Conservation (phyloP, 208 protist species). For the Ichthyophonus hoferi region DNA sequence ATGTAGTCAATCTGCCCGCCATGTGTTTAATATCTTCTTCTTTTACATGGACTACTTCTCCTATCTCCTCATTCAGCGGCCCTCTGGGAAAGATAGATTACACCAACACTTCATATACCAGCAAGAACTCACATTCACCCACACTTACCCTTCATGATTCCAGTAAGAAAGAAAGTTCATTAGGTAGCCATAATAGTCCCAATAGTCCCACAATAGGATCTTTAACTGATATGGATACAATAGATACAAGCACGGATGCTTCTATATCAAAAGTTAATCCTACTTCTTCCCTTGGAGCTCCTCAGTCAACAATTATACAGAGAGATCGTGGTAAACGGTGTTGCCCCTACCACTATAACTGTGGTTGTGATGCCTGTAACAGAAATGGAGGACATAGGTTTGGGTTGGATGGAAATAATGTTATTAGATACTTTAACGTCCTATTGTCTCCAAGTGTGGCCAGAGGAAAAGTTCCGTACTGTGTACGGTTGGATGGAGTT, state of each 20-base stretch:
- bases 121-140: not conserved
- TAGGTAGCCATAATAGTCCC: not conserved
- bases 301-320: not conserved
- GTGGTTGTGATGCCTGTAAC: not conserved
- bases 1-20: not conserved
- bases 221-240: too few species aligned
- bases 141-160: too few species aligned
- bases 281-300: too few species aligned
- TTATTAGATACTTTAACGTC: not conserved
- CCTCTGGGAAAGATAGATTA: not conserved
- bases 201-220: too few species aligned
- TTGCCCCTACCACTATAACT: not conserved
- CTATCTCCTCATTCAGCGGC: too few species aligned
- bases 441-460: not conserved
- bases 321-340: not conserved
- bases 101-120: not conserved
- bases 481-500: not conserved
- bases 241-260: not conserved
- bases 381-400: too few species aligned
- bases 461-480: not conserved
- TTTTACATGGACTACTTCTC: not conserved
- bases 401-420: not conserved
- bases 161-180: too few species aligned
- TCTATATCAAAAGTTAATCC: too few species aligned
- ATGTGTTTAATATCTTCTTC: not conserved